Base-by-base conservation (phyloP, 2,329 filamentous ascomycete genomes). In the Epichloe glyceriae region DNA sequence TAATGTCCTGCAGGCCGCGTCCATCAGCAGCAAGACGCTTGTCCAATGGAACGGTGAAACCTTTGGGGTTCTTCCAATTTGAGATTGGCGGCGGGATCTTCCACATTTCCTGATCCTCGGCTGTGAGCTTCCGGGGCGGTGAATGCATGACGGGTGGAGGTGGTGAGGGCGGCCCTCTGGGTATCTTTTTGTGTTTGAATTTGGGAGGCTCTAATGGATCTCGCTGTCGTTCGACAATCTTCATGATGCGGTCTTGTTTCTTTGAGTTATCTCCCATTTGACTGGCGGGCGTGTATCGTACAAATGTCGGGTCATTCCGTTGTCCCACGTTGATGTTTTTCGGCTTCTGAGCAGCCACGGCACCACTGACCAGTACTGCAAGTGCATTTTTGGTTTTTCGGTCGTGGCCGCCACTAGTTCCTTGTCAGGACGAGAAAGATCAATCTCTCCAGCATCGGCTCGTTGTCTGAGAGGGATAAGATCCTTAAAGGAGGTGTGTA, bases 31-130 rank as follows among this genome's bases (percentile, higher is more conserved):
- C 93, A 58, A 98, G 71, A 63, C 93, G 84, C 73, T 98, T 98
- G 67, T 98, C 93, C 48, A 98, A 69, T 0, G 93, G 88, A 1
- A 98, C 88, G 0, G 93, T 98, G 64, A 95, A 98, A 61, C 93
- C 93, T 72, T 97, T 97, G 1, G 91, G 88, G 66, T 98, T 98
- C 78, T 98, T 98, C 93, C 93, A 98, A 67, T 97, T 97, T 19
- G 88, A 95, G 2, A 98, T 84, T 0, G 91, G 87, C 2, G 91
- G 89, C 0, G 75, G 78, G 40, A 81, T 96, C 62, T 84, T 89
- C 93, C 93, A 98, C 53, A 87, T 88, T 67, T 97, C 93, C 67
- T 97, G 91, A 60, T 98, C 93, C 65, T 95, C 90, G 5, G 91
- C 93, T 1, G 93, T 98, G 54, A 98, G 76, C 64, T 97, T 98